Conservation (phyloP, 2,329 filamentous ascomycete species). For the Ophiosphaerella narmari region DNA sequence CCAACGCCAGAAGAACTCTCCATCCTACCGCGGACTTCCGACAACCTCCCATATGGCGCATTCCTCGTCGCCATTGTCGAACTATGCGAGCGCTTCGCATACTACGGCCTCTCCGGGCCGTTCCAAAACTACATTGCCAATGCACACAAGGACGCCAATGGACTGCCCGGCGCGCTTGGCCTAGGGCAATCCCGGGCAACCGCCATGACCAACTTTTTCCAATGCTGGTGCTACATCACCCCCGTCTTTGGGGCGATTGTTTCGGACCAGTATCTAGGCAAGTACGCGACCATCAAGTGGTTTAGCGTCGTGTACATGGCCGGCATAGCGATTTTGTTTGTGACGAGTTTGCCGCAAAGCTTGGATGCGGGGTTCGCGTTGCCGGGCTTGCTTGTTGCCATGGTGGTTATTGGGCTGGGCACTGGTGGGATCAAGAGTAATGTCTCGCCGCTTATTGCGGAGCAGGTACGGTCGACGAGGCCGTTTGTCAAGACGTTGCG, state of each 20-base stretch:
- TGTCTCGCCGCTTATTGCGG: constrained; percentile 60
- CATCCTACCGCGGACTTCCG: constrained; percentile 44
- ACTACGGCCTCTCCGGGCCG: constrained; percentile 51
- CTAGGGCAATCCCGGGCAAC: constrained; percentile 51
- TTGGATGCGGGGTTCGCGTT: constrained; percentile 65
- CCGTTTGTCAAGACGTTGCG: constrained; percentile 47
- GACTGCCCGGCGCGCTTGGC: constrained; percentile 49
- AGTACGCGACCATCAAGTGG: constrained; percentile 71
- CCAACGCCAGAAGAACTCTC: constrained; percentile 33
- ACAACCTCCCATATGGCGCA: constrained; percentile 51
- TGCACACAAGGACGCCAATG: constrained; percentile 44
- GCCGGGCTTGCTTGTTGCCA: constrained; percentile 65
- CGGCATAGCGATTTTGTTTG: constrained; percentile 69
- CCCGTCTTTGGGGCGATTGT: constrained; percentile 56
- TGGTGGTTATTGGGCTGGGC: constrained; percentile 73
- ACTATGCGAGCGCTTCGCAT: constrained; percentile 56
- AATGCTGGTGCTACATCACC: constrained; percentile 56
- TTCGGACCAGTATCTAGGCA: constrained; percentile 71
- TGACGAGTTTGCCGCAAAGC: constrained; percentile 66
- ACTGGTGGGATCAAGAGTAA: constrained; percentile 84
- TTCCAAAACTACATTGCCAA: constrained; percentile 58
- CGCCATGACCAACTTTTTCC: constrained; percentile 54
- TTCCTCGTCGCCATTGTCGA: constrained; percentile 56
- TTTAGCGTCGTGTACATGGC: constrained; percentile 67
- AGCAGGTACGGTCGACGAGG: constrained; percentile 51